Evolutionary conservation across 140 eudicot genomes (phyloP), one percentile per base, ranked within the genome.

Genomic region (Senecio squalidus): DNA sequence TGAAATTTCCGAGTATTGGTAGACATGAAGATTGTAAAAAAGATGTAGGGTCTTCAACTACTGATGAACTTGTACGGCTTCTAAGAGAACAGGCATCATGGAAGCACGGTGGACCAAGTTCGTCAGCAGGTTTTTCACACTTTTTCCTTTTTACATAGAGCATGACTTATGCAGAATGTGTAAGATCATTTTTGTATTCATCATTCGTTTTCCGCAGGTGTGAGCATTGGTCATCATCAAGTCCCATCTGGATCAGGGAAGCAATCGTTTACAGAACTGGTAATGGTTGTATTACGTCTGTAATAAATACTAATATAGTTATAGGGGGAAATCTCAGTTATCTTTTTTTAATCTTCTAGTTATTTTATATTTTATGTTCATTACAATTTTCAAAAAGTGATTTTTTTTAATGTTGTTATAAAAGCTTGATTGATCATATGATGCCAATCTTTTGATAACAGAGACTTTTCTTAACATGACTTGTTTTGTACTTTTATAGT

Each of bases 61-160:
- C 78, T 39, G 72, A 66, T 30, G 95, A 83, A 73, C 94, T 87
- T 63, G 73, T 87, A 63, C 86, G 71, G 30, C 73, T 87, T 39
- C 55, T 83, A 72, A 80, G 96, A 51, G 89, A 76, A 56, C 96
- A 87, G 65, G 94, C 86, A 41, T 63, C 84, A 31, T 60, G 67
- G 73, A 70, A 71, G 64, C 84, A 57, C 15, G 60, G 65, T 22
- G 67, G 53, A 55, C 53, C 78, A 30, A 66, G 57, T 61, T 51
- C 51, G 31, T 48, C 65, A 38, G 43, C 33, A 64, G 86, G 86
- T 86, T 51, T 22, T 66, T 39, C 4, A 14, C 22, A 15, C 16
- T 22, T 53, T 9, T 23, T 21, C 22, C n/a, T n/a, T n/a, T n/a
- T n/a, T n/a, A n/a, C n/a, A n/a, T n/a, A n/a, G n/a, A n/a, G n/a